Conservation (phyloP, 345 rosid species). For the Acer saccharum region DNA sequence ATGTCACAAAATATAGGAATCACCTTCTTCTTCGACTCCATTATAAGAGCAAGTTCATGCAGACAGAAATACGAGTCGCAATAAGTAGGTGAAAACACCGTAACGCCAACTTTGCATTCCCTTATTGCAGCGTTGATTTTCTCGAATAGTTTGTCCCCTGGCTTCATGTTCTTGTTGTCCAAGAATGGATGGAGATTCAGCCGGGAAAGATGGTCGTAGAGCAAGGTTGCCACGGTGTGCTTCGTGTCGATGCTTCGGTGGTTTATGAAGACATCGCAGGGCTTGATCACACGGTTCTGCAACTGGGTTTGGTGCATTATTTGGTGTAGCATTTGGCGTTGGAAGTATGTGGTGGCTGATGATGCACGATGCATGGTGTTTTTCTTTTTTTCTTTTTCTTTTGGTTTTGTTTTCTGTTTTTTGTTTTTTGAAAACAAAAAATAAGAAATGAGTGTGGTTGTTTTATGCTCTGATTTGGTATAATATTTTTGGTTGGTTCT, state of each 20-base stretch:
- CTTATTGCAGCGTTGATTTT: conserved; percentile 51
- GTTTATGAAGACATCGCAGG: conserved; percentile 68
- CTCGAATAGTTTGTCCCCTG: conserved; percentile 70
- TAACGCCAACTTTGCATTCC: conserved; percentile 52
- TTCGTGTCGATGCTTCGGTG: conserved; percentile 75
- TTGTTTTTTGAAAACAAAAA: too few species aligned
- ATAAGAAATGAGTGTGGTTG: background rate
- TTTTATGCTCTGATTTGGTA: background rate
- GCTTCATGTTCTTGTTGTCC: conserved; percentile 79
- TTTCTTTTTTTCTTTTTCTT: background rate
- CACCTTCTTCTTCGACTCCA: conserved; percentile 69
- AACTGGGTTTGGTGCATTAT: conserved; percentile 11
- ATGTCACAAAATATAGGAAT: conserved; percentile 74
- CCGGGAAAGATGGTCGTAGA: conserved; percentile 55
- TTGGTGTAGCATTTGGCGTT: conserved; percentile 18
- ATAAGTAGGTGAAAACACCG: conserved; percentile 68
- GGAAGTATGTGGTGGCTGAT: conserved; percentile 2
- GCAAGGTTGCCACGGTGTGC: conserved; percentile 53
- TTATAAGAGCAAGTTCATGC: conserved; percentile 65
- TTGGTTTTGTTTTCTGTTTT: background rate
- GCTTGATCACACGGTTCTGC: conserved; percentile 16
- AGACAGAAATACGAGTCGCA: conserved; percentile 66
- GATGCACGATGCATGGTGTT: conserved; percentile 33
- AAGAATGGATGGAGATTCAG: conserved; percentile 53
- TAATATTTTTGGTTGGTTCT: too few species aligned